A percentile compares a stretch with the other conserved stretches of the same genome.
These are phyloP conservation scores for Chamaenerion angustifolium DNA, from an alignment of 345 rosid genomes.

Conservation along the genomic window DNA sequence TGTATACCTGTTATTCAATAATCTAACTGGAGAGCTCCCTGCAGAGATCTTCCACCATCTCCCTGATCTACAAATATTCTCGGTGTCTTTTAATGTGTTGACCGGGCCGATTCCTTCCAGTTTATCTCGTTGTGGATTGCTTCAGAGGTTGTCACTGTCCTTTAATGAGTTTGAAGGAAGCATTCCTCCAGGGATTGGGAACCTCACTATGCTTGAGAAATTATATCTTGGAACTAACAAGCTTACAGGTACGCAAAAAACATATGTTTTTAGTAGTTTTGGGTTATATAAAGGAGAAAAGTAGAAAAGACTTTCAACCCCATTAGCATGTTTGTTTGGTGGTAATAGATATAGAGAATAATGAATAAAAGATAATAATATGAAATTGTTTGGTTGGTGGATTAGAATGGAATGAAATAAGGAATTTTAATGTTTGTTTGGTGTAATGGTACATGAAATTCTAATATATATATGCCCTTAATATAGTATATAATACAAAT, in stretches of 20 bases:
- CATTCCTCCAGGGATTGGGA: conserved; percentile 1
- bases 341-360: too few species aligned
- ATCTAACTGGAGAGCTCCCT: conserved; percentile 7
- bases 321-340: too few species aligned
- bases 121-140: neutral
- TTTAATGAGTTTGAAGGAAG: neutral
- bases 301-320: too few species aligned
- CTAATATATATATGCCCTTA: too few species aligned
- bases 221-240: neutral
- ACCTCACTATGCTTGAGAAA: neutral
- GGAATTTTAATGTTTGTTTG: too few species aligned
- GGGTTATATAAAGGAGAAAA: too few species aligned
- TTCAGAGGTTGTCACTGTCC: neutral
- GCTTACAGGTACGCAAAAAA: neutral
- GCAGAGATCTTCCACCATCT: conserved; percentile 3
- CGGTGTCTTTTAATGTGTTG: neutral
- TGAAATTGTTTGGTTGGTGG: too few species aligned
- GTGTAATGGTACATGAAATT: too few species aligned
- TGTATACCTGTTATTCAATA: conserved; percentile 5
- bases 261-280: too few species aligned
- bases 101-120: neutral
- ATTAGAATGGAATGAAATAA: too few species aligned
- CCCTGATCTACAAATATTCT: neutral
- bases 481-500: too few species aligned
- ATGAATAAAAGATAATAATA: too few species aligned